A percentile compares a stretch with the other conserved stretches of the same genome.
These are phyloP conservation scores for Plasmopara muralis DNA, from an alignment of 352 stramenopile genomes.

Conservation along the genomic window DNA sequence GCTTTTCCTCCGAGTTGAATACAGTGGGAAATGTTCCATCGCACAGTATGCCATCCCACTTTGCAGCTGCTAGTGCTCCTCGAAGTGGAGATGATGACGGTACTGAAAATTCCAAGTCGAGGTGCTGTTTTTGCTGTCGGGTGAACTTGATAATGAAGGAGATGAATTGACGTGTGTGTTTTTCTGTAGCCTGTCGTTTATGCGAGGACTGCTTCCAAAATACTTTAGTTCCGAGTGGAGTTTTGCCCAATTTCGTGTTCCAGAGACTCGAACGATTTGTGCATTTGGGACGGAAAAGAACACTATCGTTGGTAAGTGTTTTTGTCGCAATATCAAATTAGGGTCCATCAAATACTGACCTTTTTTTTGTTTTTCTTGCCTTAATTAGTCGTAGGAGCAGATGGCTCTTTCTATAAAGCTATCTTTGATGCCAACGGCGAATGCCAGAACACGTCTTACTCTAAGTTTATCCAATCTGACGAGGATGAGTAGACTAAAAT, in stretches of 20 bases:
- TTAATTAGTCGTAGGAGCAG: slow-evolving; percentile 67
- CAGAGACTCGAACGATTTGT: slow-evolving; percentile 88
- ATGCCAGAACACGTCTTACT: slow-evolving; percentile 87
- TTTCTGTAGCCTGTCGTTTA: slow-evolving; percentile 72
- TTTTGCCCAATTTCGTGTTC: slow-evolving; percentile 90
- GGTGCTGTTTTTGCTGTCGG: slow-evolving; percentile 23
- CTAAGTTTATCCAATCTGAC: slow-evolving; percentile 86
- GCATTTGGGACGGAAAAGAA: slow-evolving; percentile 90
- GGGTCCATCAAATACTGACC: neutral
- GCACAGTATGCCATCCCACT: slow-evolving; percentile 33
- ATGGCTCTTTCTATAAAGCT: slow-evolving; percentile 86
- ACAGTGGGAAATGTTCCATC: slow-evolving; percentile 46
- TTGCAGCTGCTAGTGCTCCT: slow-evolving; percentile 36
- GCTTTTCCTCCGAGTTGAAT: slow-evolving; percentile 47
- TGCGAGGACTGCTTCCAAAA: slow-evolving; percentile 86
- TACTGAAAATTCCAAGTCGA: slow-evolving; percentile 86
- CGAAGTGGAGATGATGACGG: slow-evolving; percentile 66
- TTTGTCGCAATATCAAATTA: neutral
- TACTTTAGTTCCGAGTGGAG: slow-evolving; percentile 94
- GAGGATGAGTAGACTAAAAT: slow-evolving; percentile 67
- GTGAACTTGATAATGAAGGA: neutral
- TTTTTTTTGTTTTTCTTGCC: slow-evolving; percentile 6
- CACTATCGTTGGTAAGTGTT: slow-evolving; percentile 81
- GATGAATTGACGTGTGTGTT: neutral
- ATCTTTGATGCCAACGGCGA: slow-evolving; percentile 83